phyloP scores from a whole-genome alignment of 139 green algal genomes.

The Trebouxia sp. region DNA sequence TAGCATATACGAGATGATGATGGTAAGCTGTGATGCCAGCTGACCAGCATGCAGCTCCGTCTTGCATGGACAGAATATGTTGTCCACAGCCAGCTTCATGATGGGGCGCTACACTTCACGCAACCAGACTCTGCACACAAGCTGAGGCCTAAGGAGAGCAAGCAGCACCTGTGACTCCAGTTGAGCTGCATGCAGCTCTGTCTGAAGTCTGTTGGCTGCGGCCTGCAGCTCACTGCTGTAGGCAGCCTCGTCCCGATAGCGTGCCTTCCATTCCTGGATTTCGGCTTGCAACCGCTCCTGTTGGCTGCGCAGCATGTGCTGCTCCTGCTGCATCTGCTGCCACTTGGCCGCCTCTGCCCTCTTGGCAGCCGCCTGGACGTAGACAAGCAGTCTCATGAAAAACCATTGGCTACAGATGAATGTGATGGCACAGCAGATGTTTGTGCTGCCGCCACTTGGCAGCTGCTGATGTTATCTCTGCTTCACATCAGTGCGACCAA shows the following conservation, averaged over 20 bases:
- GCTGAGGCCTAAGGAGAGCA: too few species aligned
- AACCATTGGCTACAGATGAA: neutral
- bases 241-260: constrained; percentile 5
- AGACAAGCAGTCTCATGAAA: neutral
- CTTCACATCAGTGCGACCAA: too few species aligned
- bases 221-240: constrained; percentile 33
- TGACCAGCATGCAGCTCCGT: too few species aligned
- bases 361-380: constrained; percentile 33
- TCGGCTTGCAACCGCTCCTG: constrained; percentile 5
- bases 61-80: too few species aligned
- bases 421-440: neutral
- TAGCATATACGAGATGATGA: too few species aligned
- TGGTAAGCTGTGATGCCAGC: too few species aligned
- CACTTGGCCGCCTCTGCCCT: constrained; percentile 39
- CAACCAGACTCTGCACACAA: too few species aligned
- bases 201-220: constrained; percentile 29
- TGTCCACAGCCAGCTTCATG: too few species aligned
- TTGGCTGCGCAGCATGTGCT: constrained; percentile 15
- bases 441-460: too few species aligned
- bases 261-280: constrained; percentile 12
- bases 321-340: constrained; percentile 34
- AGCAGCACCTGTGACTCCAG: constrained; percentile 31
- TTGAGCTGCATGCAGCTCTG: constrained; percentile 39
- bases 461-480: too few species aligned
- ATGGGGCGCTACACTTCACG: too few species aligned